Conservation (phyloP, 176 grass and related monocot species). For the Tuctoria greenei region DNA sequence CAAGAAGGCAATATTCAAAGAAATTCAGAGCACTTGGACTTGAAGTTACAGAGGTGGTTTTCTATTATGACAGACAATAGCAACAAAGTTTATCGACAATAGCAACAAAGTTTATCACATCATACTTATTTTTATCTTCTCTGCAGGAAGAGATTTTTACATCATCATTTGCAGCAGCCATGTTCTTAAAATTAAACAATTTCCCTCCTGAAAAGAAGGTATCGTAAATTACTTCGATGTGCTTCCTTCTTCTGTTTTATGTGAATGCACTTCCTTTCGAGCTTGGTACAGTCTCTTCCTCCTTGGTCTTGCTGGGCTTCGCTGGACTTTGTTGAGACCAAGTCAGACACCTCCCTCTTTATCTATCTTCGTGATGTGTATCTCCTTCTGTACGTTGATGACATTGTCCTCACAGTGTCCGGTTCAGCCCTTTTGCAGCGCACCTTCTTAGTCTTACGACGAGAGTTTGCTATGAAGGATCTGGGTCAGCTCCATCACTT, state of each 20-base stretch:
- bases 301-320: too few species aligned
- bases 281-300: too few species aligned
- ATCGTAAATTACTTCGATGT: slow-evolving; percentile 11
- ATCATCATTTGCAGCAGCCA: slow-evolving; percentile 90
- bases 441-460: too few species aligned
- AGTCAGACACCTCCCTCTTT: too few species aligned
- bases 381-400: too few species aligned
- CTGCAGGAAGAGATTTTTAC: slow-evolving; percentile 88
- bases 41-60: slow-evolving; percentile 76
- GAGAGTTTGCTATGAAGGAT: too few species aligned
- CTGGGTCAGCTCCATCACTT: too few species aligned
- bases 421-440: too few species aligned
- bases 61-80: slow-evolving; percentile 13
- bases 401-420: too few species aligned
- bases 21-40: slow-evolving; percentile 83
- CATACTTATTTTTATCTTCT: slow-evolving; percentile 40
- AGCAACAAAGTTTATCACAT: not conserved
- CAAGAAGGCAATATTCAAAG: slow-evolving; percentile 77
- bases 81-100: slow-evolving; percentile 7
- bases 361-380: too few species aligned
- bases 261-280: too few species aligned
- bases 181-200: slow-evolving; percentile 85
- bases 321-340: too few species aligned
- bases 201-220: slow-evolving; percentile 91
- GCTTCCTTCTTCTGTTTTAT: not conserved